Evolutionary conservation across 129 eudicot species (phyloP), one percentile per base, ranked within the genome.

Genomic region (Pseudognaphalium luteoalbum): DNA sequence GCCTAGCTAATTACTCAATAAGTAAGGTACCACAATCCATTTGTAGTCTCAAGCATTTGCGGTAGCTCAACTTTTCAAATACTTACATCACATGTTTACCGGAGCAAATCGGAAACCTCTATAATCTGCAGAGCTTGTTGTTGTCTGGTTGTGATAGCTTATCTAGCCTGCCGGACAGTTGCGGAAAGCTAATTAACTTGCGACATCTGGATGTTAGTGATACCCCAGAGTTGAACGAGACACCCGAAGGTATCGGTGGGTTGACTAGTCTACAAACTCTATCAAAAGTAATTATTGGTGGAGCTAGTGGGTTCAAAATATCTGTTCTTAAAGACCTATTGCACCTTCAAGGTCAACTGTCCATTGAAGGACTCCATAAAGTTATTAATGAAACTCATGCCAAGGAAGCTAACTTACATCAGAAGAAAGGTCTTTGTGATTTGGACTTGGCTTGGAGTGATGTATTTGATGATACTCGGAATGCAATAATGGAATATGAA

Each of bases 81-180:
- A 77, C 82, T 1, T 6, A 8, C 2, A 75, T 79, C 37, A 52
- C 7, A 39, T 9, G 66, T 41, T 77, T 84, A 61, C 88, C 88
- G 0, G 77, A 81, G 47, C 61, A 78, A 32, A 65, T 81, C 1
- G n/a, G 72, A 7, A 20, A 63, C 51, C 81, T 82, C 66, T 64
- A 25, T 80, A 71, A 78, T 64, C 78, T 87, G n/a, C 85, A 87
- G 25, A 82, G 81, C 17, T 34, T 87, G 63, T 61, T 80, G n/a
- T 8, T 84, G 21, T 7, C 71, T 6, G 25, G 64, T 57, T 88
- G 92, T 52, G 8, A 22, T 1, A 0, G 16, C 21, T 68, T 85
- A 44, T 4, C 21, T 30, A 80, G 78, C 71, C 21, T 85, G 73
- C 87, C 87, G 16, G n/a, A 68, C 0, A 41, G 74, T 30, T 1